Evolutionary conservation across 371 early-diverging fungal genomes (phyloP), one percentile per base, ranked within the genome.

Genomic region (Mortierella sp.): DNA sequence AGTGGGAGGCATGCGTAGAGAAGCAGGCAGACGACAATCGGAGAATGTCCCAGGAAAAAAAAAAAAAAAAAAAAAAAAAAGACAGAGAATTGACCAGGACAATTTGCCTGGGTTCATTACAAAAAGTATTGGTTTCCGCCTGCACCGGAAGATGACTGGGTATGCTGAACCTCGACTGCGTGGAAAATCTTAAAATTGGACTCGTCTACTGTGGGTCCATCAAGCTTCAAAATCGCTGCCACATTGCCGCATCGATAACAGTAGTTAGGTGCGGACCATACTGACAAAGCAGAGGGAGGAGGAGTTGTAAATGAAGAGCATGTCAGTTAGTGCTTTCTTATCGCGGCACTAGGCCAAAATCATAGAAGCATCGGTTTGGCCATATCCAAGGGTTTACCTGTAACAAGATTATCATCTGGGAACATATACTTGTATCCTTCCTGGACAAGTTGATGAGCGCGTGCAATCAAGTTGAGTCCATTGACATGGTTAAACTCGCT

Each of bases 241-340:
- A 99, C 96, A 83, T 99, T 99, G 26, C 99, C 99, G 76, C 99
- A 99, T 60, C 99, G 92, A 83, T 99, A 99, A 85, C 99, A 99
- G 84, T 99, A 99, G 85, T 98, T 99, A 25, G 99, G 99, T 26
- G 99, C 99, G 44, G 96, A 96, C 96, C 99, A 99, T 45, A 99
- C 98, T 75, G 23, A 29, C 5, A 37, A 7, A 43, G 4, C 14
- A 15, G 43, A 59, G 4, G 23, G 26, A 1, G 29, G 23, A 45
- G 21, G 19, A 4, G 15, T 56, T 11, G 15, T 15, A 5, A 55
- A 37, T 37, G 37, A 37, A 37, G 37, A 37, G 37, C 37, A 37
- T 37, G 5, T 37, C 9, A 5, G 37, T 37, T 37, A 37, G 37
- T 9, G 3, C 37, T 9, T 37, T 37, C 37, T 37, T 37, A 9